A percentile compares a stretch with the other conserved stretches of the same genome.
These are phyloP conservation scores for Dioszegia crocea DNA, from an alignment of 768 basidiomycete genomes.

Conservation along the genomic window DNA sequence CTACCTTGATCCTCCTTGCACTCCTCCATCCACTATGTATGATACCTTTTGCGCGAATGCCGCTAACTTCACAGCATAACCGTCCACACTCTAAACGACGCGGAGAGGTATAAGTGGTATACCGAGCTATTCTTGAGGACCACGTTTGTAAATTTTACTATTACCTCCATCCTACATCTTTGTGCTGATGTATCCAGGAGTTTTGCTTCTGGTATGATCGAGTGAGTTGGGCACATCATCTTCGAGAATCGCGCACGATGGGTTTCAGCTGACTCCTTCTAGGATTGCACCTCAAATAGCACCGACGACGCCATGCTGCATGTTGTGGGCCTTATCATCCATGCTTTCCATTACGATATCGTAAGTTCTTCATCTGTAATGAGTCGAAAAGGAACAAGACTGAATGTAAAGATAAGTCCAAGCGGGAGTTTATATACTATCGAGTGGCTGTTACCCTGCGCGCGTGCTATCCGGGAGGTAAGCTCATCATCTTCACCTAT, in stretches of 20 bases:
- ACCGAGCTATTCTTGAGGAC: neutral
- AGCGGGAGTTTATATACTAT: neutral
- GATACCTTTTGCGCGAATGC: too few relatives aligned
- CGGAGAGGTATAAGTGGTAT: neutral
- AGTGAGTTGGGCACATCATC: too few relatives aligned
- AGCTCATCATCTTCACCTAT: neutral
- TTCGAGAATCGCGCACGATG: too few relatives aligned
- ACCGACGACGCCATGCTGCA: slow-evolving; percentile 4
- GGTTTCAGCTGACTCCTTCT: neutral
- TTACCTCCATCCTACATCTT: too few relatives aligned
- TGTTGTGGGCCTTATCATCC: slow-evolving; percentile 1
- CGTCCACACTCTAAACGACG: too few relatives aligned
- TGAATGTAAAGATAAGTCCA: neutral
- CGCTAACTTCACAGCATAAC: too few relatives aligned
- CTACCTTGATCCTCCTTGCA: too few relatives aligned
- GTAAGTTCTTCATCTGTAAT: slow-evolving; percentile 1
- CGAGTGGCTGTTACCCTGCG: slow-evolving; percentile 11
- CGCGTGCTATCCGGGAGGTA: slow-evolving; percentile 15
- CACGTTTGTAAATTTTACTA: slow-evolving; percentile 1
- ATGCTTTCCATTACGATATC: slow-evolving; percentile 11
- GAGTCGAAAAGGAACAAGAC: too few relatives aligned
- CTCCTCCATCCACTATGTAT: too few relatives aligned
- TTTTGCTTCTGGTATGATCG: slow-evolving; percentile 17
- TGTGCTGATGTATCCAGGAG: slow-evolving; percentile 1
- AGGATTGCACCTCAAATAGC: neutral